Evolutionary conservation across 2,329 filamentous ascomycete genomes (phyloP).

Genomic region (Aspergillus sp.): DNA sequence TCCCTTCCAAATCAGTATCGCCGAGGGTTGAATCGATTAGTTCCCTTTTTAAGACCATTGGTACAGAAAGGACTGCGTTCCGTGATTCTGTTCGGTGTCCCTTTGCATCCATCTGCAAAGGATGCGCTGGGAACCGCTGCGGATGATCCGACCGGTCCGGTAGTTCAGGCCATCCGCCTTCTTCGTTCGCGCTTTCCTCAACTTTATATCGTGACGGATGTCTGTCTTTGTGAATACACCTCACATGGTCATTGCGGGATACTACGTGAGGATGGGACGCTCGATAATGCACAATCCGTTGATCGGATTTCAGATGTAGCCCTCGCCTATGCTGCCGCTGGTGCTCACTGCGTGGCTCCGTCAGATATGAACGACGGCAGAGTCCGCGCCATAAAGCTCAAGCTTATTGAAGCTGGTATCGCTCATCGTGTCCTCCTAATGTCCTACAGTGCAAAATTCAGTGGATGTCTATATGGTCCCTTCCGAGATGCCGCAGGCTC

Average conservation of each 20-base stretch:
- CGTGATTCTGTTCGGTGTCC: slow-evolving; percentile 95
- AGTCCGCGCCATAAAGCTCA: slow-evolving; percentile 95
- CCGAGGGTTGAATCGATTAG: slow-evolving; percentile 80
- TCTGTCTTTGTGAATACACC: slow-evolving; percentile 98
- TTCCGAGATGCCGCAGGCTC: slow-evolving; percentile 97
- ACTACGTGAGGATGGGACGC: slow-evolving; percentile 82
- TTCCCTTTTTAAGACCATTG: slow-evolving; percentile 82
- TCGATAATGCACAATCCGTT: slow-evolving; percentile 92
- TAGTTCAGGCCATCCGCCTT: slow-evolving; percentile 82
- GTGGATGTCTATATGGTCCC: slow-evolving; percentile 91
- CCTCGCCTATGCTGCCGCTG: slow-evolving; percentile 92
- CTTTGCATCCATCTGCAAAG: slow-evolving; percentile 76
- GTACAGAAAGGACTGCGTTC: slow-evolving; percentile 87
- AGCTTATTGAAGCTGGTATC: slow-evolving; percentile 92
- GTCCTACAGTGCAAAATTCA: slow-evolving; percentile 98
- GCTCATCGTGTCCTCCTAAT: slow-evolving; percentile 90
- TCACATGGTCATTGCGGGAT: slow-evolving; percentile 98
- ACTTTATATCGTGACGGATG: slow-evolving; percentile 87
- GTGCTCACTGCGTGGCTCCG: slow-evolving; percentile 93
- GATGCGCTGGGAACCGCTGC: slow-evolving; percentile 89
- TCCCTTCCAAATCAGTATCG: slow-evolving; percentile 90
- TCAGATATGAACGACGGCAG: slow-evolving; percentile 99
- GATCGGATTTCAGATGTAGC: slow-evolving; percentile 97
- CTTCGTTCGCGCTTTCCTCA: slow-evolving; percentile 83
- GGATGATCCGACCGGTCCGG: slow-evolving; percentile 89